Conservation (phyloP, 345 rosid species). For the Combretum micranthum region DNA sequence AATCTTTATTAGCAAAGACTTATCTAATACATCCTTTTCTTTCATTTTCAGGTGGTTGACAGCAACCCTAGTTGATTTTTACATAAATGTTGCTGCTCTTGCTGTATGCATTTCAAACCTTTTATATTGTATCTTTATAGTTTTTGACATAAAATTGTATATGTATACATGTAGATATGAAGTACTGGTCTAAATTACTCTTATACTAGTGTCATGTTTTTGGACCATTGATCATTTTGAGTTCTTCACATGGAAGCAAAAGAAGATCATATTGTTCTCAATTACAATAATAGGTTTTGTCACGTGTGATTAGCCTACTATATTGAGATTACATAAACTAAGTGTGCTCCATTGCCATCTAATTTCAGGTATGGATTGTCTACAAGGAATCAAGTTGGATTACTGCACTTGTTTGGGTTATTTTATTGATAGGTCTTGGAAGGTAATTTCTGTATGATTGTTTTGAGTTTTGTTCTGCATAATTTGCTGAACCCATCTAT, state of each 20-base stretch:
- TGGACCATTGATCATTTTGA: not conserved
- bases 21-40: not conserved
- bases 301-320: not conserved
- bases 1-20: not conserved
- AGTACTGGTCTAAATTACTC: too few species aligned
- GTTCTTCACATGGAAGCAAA: not conserved
- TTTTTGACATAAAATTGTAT: not conserved
- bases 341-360: not conserved
- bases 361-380: constrained; percentile 61
- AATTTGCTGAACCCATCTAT: not conserved
- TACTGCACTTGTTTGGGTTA: constrained; percentile 55
- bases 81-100: constrained; percentile 47
- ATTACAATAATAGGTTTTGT: not conserved
- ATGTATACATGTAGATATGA: not conserved
- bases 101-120: constrained; percentile 43
- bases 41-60: constrained; percentile 62
- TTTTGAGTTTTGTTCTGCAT: not conserved
- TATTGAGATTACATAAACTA: not conserved
- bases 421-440: constrained; percentile 67
- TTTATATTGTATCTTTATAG: not conserved
- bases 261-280: not conserved
- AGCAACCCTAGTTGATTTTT: constrained; percentile 69
- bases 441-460: constrained; percentile 34
- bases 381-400: constrained; percentile 83
- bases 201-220: not conserved